A percentile compares a stretch with the other conserved stretches of the same genome.
Conservation (phyloP, 2,329 filamentous ascomycete genomes). For the Hypocreales sp. region DNA sequence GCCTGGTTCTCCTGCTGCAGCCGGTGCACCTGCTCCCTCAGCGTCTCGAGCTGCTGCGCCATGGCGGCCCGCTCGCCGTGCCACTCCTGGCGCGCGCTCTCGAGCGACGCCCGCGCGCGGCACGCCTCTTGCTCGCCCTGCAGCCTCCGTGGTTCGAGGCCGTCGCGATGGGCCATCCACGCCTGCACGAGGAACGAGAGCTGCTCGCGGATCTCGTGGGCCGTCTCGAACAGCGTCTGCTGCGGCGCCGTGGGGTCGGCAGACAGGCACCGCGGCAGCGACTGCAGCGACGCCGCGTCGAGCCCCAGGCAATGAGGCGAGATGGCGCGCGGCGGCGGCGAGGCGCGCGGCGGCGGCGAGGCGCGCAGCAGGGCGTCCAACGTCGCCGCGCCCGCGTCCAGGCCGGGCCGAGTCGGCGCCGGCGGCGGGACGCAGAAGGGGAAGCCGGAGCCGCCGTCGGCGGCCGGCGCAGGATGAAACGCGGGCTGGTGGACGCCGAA, state of each 20-base stretch:
- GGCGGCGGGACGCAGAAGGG: no score
- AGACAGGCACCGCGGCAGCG: background rate
- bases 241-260: background rate
- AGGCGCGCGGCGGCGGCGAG: no score
- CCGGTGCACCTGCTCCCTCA: background rate
- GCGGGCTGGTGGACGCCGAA: no score
- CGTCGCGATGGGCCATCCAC: constrained; percentile 3
- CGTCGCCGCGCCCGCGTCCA: no score
- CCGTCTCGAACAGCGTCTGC: background rate
- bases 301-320: no score
- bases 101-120: background rate
- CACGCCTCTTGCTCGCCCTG: background rate
- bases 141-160: background rate
- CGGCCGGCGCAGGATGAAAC: no score
- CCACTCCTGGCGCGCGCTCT: constrained; percentile 1
- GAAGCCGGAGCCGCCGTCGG: no score
- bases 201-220: constrained; percentile 1
- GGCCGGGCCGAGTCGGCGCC: no score
- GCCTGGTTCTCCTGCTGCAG: constrained; percentile 1
- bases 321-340: no score
- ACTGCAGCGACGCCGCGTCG: background rate
- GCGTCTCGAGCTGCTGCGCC: background rate
- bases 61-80: background rate
- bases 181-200: constrained; percentile 2
- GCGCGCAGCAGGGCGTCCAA: no score